Evolutionary conservation across 2,329 filamentous ascomycete genomes (phyloP).

Genomic region (Trichoderma sp.): DNA sequence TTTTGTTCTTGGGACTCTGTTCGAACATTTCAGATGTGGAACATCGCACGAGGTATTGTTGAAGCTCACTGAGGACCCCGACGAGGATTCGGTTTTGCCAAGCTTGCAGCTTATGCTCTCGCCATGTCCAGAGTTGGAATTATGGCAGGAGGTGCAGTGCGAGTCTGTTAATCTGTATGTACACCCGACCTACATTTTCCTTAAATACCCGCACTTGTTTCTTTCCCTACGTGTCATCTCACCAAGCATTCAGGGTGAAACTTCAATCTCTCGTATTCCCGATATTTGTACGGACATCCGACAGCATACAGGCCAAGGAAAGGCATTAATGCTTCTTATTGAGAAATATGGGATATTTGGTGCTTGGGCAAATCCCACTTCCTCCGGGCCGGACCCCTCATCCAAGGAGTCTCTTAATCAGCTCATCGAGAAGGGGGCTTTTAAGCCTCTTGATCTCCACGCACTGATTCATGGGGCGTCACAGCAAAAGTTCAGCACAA

Average conservation of each 20-base stretch:
- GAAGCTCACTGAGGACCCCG: neutral
- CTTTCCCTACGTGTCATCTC: neutral
- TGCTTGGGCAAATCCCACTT: neutral
- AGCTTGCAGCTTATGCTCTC: neutral
- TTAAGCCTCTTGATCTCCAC: neutral
- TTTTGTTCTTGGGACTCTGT: neutral
- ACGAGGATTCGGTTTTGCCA: neutral
- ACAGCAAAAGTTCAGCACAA: neutral
- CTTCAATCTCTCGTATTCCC: neutral
- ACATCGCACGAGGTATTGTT: neutral
- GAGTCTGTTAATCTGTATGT: neutral
- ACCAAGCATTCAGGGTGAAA: neutral
- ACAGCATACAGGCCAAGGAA: neutral
- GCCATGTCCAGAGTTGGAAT: neutral
- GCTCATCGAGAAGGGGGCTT: conserved; percentile 15
- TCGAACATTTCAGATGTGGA: neutral
- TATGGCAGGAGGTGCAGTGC: neutral
- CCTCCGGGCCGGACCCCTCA: neutral
- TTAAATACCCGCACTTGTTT: neutral
- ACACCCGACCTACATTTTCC: too few relatives aligned
- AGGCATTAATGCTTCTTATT: neutral
- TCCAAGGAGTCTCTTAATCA: conserved; percentile 18
- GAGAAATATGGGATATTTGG: neutral
- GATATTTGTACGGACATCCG: neutral
- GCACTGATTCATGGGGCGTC: neutral